Evolutionary conservation across 208 protist genomes (phyloP).

Genomic region (Leishmania guyanensis): DNA sequence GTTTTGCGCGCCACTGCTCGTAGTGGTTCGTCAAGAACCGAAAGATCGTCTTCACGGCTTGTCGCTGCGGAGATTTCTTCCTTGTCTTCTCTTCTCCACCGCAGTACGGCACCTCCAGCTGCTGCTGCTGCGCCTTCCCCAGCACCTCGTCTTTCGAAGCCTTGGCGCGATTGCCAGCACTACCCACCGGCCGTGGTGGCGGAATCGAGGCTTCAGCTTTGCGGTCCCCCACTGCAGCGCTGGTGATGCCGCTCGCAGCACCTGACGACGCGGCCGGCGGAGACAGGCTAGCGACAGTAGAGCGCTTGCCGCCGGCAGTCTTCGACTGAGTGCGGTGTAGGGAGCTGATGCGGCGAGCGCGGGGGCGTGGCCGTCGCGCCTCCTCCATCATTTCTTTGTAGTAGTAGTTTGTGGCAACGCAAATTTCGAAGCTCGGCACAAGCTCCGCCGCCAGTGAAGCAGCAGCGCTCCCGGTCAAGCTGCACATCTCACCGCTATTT

Average conservation of each 20-base stretch:
- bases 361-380: slow-evolving; percentile 17
- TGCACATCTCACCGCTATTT: background rate
- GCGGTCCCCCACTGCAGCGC: background rate
- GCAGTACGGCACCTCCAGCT: slow-evolving; percentile 45
- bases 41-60: slow-evolving; percentile 36
- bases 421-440: slow-evolving; percentile 52
- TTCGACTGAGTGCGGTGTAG: background rate
- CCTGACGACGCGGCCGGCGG: background rate
- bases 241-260: background rate
- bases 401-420: slow-evolving; percentile 67
- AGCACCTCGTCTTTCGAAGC: background rate
- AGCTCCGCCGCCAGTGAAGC: slow-evolving; percentile 4
- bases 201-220: background rate
- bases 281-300: background rate
- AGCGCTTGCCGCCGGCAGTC: slow-evolving; percentile 3
- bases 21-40: slow-evolving; percentile 38
- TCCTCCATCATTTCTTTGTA: slow-evolving; percentile 48
- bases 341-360: slow-evolving; percentile 1
- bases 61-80: slow-evolving; percentile 11
- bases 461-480: background rate
- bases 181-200: background rate
- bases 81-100: slow-evolving; percentile 46
- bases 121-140: slow-evolving; percentile 1
- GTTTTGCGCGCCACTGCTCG: slow-evolving; percentile 37
- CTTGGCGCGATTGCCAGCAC: background rate